These are phyloP conservation scores for Nigrospora osmanthi DNA, from an alignment of 2,329 filamentous ascomycete species.

Conservation along the genomic window DNA sequence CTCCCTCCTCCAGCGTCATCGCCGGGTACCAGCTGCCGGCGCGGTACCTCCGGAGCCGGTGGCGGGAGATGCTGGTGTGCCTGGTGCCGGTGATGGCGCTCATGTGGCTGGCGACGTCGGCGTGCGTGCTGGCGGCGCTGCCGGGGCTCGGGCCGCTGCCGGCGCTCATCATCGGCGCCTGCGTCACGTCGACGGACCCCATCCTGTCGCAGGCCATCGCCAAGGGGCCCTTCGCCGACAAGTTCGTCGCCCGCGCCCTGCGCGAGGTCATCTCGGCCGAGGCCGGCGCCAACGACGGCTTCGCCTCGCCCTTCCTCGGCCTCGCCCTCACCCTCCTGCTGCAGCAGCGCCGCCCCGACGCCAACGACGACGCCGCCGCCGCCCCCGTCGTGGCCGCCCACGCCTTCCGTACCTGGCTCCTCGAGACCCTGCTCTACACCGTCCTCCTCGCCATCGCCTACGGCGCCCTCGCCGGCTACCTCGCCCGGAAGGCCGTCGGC, in stretches of 20 bases:
- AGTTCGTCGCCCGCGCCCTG: constrained; percentile 47
- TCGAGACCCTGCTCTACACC: constrained; percentile 54
- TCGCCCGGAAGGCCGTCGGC: constrained; percentile 37
- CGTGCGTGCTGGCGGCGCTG: constrained; percentile 45
- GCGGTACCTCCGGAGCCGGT: constrained; percentile 39
- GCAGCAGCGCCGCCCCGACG: constrained; percentile 30
- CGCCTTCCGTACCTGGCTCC: constrained; percentile 45
- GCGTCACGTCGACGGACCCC: constrained; percentile 55
- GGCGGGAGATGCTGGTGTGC: constrained; percentile 46
- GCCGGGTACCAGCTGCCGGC: constrained; percentile 54
- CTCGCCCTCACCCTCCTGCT: constrained; percentile 31
- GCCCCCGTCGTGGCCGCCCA: constrained; percentile 55
- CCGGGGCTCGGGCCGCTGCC: constrained; percentile 45
- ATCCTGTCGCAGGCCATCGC: constrained; percentile 54
- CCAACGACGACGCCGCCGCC: constrained; percentile 54
- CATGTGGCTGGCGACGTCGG: constrained; percentile 52
- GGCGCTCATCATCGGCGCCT: constrained; percentile 50
- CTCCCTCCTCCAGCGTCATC: constrained; percentile 28
- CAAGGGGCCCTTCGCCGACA: constrained; percentile 55
- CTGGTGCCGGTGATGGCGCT: constrained; percentile 53
- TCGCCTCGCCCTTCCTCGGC: constrained; percentile 54
- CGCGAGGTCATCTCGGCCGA: constrained; percentile 58
- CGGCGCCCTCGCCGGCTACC: constrained; percentile 41
- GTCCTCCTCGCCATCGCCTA: constrained; percentile 45
- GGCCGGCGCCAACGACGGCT: constrained; percentile 54